A percentile compares a stretch with the other conserved stretches of the same genome.
Conservation (phyloP, 2,329 filamentous ascomycete genomes). For the Davidsoniella australis region DNA sequence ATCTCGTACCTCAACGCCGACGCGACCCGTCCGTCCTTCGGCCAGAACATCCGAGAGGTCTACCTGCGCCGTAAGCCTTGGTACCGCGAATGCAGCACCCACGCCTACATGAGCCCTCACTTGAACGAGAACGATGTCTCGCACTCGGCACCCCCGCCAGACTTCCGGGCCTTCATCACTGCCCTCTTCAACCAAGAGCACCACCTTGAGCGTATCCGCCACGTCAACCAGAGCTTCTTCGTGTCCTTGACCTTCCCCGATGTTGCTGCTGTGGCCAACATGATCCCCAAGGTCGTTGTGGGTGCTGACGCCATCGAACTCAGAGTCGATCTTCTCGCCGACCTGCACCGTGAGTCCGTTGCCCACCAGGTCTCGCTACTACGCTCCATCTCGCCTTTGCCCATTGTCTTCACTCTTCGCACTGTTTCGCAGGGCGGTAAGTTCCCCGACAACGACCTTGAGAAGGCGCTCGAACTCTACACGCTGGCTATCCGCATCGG, state of each 20-base stretch:
- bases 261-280: constrained; percentile 42
- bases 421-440: constrained; percentile 73
- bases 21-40: constrained; percentile 80
- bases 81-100: constrained; percentile 87
- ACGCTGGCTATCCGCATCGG: constrained; percentile 63
- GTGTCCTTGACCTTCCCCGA: constrained; percentile 76
- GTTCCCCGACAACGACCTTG: constrained; percentile 61
- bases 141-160: constrained; percentile 10
- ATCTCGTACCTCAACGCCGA: constrained; percentile 79
- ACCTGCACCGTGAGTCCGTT: constrained; percentile 61
- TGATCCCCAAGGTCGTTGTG: constrained; percentile 56
- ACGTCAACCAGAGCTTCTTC: constrained; percentile 69
- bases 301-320: constrained; percentile 89
- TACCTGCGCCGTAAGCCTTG: constrained; percentile 79
- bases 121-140: constrained; percentile 4
- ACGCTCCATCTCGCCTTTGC: constrained; percentile 52
- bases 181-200: constrained; percentile 18
- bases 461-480: constrained; percentile 61
- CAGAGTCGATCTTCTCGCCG: constrained; percentile 74
- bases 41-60: constrained; percentile 80
- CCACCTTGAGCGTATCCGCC: constrained; percentile 27
- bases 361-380: constrained; percentile 67
- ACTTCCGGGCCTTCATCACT: constrained; percentile 18
- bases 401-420: constrained; percentile 83
- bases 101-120: constrained; percentile 69